phyloP scores from a whole-genome alignment of 1,284 basidiomycete species.

The Waitea zeae region DNA sequence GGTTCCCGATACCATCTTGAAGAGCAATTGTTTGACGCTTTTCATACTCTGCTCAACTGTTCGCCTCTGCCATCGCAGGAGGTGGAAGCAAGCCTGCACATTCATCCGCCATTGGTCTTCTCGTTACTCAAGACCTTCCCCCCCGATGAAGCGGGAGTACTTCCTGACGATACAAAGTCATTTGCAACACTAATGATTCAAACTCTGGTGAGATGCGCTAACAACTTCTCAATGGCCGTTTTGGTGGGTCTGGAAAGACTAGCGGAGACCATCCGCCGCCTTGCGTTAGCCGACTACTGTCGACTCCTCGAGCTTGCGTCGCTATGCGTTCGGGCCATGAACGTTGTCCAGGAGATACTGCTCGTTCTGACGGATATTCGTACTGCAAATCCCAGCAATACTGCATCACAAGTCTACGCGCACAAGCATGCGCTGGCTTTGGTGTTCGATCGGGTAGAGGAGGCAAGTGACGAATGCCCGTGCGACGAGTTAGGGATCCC shows the following conservation, averaged over 20 bases:
- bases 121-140: slow-evolving; percentile 28
- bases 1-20: slow-evolving; percentile 29
- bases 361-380: slow-evolving; percentile 36
- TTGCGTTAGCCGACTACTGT: slow-evolving; percentile 25
- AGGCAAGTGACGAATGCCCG: slow-evolving; percentile 45
- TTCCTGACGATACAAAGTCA: neutral
- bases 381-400: slow-evolving; percentile 6
- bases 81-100: slow-evolving; percentile 24
- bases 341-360: slow-evolving; percentile 37
- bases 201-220: neutral
- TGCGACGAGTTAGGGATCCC: slow-evolving; percentile 39
- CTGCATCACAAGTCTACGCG: slow-evolving; percentile 21
- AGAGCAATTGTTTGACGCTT: slow-evolving; percentile 32
- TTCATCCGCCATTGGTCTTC: slow-evolving; percentile 32
- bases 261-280: slow-evolving; percentile 18
- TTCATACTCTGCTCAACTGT: slow-evolving; percentile 18
- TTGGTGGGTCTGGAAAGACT: slow-evolving; percentile 35
- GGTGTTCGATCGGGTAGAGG: slow-evolving; percentile 42
- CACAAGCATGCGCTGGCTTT: slow-evolving; percentile 36
- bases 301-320: slow-evolving; percentile 32
- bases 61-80: slow-evolving; percentile 16
- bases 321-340: slow-evolving; percentile 27
- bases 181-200: neutral
- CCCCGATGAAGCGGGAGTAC: slow-evolving; percentile 14
- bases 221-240: neutral